Evolutionary conservation across 1,139 yeast genomes (phyloP), one percentile per base, ranked within the genome.

Genomic region (Sugiyamaella pinicola): DNA sequence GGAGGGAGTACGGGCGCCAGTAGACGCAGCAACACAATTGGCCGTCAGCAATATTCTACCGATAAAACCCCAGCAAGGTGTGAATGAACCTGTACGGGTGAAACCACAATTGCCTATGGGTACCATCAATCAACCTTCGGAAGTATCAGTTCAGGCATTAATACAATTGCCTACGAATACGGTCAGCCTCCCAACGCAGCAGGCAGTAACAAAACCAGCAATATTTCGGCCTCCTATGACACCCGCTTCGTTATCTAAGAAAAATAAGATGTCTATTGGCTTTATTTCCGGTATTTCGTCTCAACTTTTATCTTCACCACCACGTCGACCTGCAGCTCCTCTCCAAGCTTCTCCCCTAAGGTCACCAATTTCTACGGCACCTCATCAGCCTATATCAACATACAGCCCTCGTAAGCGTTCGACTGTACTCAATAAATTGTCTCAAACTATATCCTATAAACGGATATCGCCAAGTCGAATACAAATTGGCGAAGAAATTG

Each of bases 401-500:
- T 33, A 13, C 24, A 6, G 9, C 8, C 21, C 39, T 18, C 46
- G 46, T 21, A 28, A 29, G 13, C 37, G 37, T 6, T 29, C 37
- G 26, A 18, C 28, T 3, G 17, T 18, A 4, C 12, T 29, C 4
- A 42, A 42, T 19, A 42, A 29, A 9, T 17, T 42, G 8, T 29
- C 15, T 19, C 3, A 29, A 12, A 6, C 37, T 15, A 13, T 42
- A 18, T 28, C 26, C 4, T 42, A 17, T 18, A 29, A 12, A 19
- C 35, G 28, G 17, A 9, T 42, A 21, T 42, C 46, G 9, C 29
- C 35, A 1, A 29, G 37, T 17, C 22, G 28, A 3, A 33, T 42
- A 26, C 37, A 28, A 29, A 42, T 42, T 29, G 46, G 46, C 13
- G 28, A 42, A 10, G 46, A 42, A 9, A 12, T 22, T 12, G 26